Evolutionary conservation across 2,329 filamentous ascomycete genomes (phyloP), one percentile per base, ranked within the genome.

Genomic region (Fonsecaea pedrosoi): DNA sequence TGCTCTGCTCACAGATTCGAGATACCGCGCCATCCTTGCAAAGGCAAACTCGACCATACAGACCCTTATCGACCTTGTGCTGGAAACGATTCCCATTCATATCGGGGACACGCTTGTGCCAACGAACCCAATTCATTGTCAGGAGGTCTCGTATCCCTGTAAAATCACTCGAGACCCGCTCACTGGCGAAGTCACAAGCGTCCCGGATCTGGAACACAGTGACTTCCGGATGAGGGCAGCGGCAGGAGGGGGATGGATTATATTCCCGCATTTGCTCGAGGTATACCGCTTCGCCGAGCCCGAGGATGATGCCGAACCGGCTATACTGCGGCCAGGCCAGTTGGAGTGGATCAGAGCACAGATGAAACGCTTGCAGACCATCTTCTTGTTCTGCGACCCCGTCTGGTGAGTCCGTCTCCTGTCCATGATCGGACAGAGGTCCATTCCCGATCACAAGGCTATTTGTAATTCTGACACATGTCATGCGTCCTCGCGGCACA

Each of bases 261-360:
- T 74, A 1, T 72, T 71, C 53, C 54, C 70, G 12, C 58, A 70
- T 21, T 53, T 74, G 21, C 60, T 69, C 8, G 63, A 65, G 12
- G n/a, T 73, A 18, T 72, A 63, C 35, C 65, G 70, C 12, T 54
- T 72, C 9, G 71, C 72, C 3, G 69, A 72, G 25, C 72, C 71
- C 18, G 70, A 70, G 56, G 70, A 72, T 48, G 71, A 69, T 30
- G 66, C 65, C 6, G 56, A 65, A 8, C 70, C 71, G 15, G 61
- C 71, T 18, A 54, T 68, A 10, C 37, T 74, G 37, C 64, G 71
- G 6, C 58, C 68, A 12, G 72, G 69, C 21, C 72, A 74, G 62
- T 57, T 72, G 21, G 67, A 73, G 6, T 73, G 72, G 71, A 65
- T 73, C 42, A 68, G 68, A 55, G 66, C 37, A 35, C 71, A 74